Evolutionary conservation across 805 yeast genomes (phyloP).

Genomic region (Kuraishia hungarica): DNA sequence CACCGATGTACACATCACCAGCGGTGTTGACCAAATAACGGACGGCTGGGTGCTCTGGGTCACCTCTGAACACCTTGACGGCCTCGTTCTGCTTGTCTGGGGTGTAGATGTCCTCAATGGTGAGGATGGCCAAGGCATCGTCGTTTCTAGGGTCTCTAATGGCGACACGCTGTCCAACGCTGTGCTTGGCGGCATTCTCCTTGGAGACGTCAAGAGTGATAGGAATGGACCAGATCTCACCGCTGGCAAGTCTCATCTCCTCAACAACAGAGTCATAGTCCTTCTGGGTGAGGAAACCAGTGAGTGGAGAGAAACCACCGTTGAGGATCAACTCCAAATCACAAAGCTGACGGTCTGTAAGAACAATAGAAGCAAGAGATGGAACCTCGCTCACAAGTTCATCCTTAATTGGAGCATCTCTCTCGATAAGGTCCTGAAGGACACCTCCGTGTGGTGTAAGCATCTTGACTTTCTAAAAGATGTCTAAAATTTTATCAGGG

Average conservation of each 20-base stretch:
- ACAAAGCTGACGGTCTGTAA: conserved; percentile 86
- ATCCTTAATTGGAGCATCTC: conserved; percentile 60
- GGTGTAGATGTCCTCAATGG: conserved; percentile 68
- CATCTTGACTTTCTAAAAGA: conserved; percentile 26
- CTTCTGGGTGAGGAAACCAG: conserved; percentile 55
- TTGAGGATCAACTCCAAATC: conserved; percentile 85
- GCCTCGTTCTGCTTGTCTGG: conserved; percentile 83
- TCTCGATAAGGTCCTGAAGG: conserved; percentile 73
- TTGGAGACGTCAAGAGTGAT: conserved; percentile 74
- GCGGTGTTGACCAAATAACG: conserved; percentile 63
- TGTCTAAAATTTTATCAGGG: background rate
- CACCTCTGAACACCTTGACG: conserved; percentile 84
- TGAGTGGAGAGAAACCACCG: conserved; percentile 89
- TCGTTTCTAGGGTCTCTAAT: conserved; percentile 79
- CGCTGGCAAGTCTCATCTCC: conserved; percentile 62
- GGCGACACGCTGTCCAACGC: conserved; percentile 55
- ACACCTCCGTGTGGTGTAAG: conserved; percentile 89
- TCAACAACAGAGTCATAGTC: conserved; percentile 65
- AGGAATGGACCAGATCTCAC: conserved; percentile 87
- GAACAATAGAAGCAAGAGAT: conserved; percentile 34
- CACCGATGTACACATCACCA: conserved; percentile 85
- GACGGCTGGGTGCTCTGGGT: conserved; percentile 93
- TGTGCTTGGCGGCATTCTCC: conserved; percentile 34
- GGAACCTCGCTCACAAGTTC: conserved; percentile 53
- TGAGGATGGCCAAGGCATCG: conserved; percentile 69